phyloP scores from a whole-genome alignment of 208 protist genomes.

The Leishmania gerbilli region DNA sequence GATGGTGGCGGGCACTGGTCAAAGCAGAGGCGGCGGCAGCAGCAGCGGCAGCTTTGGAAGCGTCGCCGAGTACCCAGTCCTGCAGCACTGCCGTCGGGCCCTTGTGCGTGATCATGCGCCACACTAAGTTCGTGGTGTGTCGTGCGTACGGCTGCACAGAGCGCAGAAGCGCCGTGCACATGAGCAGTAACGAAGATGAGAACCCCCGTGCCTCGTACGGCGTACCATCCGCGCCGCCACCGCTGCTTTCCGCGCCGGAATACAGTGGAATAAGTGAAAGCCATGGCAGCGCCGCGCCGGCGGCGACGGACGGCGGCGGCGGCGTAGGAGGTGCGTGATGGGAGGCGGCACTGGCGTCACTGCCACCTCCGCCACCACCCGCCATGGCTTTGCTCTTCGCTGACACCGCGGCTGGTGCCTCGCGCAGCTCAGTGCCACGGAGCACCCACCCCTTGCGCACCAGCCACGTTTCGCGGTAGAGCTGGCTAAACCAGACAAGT shows the following conservation, averaged over 20 bases:
- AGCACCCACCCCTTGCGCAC: constrained; percentile 44
- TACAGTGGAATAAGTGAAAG: constrained; percentile 11
- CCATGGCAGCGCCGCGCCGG: constrained; percentile 18
- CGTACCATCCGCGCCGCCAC: not conserved
- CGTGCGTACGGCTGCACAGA: constrained; percentile 10
- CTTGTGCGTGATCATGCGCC: constrained; percentile 27
- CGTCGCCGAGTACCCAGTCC: constrained; percentile 35
- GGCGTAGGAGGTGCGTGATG: not conserved
- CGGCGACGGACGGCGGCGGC: not conserved
- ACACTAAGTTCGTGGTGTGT: constrained; percentile 8
- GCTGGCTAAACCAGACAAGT: constrained; percentile 41
- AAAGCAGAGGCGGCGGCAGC: constrained; percentile 6
- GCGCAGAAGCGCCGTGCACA: not conserved
- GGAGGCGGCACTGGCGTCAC: not conserved
- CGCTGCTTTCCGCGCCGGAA: not conserved
- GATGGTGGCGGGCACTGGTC: not conserved
- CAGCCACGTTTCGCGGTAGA: constrained; percentile 50
- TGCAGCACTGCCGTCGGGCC: constrained; percentile 20
- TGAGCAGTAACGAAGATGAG: not conserved
- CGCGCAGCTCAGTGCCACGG: constrained; percentile 24
- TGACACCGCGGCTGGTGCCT: not conserved
- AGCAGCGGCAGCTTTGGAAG: constrained; percentile 8
- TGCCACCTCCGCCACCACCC: not conserved
- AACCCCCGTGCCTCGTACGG: not conserved
- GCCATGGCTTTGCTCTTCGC: not conserved